Percentiles rank a stretch among this genome's conserved stretches.
These are phyloP conservation scores for Backusella tuberculispora DNA, from an alignment of 192 early-diverging fungal species.

Conservation along the genomic window DNA sequence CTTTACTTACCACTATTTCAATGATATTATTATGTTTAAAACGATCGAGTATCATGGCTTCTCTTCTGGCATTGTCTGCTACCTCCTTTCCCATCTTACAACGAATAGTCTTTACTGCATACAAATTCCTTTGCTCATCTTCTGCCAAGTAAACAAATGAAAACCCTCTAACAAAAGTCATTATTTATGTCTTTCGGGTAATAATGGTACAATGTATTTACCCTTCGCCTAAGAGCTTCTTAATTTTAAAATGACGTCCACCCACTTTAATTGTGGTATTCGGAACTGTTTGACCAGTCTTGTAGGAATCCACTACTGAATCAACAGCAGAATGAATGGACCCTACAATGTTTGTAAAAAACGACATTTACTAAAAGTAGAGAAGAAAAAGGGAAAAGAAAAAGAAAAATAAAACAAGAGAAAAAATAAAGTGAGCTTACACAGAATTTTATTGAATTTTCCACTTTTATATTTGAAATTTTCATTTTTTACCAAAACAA, in stretches of 20 bases:
- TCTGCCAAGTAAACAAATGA: constrained; percentile 65
- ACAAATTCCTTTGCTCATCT: constrained; percentile 48
- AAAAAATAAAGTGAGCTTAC: not conserved
- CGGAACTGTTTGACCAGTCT: constrained; percentile 23
- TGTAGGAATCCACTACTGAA: constrained; percentile 22
- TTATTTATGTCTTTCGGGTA: not conserved
- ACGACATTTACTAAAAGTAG: constrained; percentile 9
- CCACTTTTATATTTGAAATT: too few relatives aligned
- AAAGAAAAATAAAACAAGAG: not conserved
- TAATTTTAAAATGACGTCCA: constrained; percentile 55
- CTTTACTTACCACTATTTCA: constrained; percentile 51
- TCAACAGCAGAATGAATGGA: constrained; percentile 18
- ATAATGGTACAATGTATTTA: constrained; percentile 20
- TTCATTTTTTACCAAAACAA: too few relatives aligned
- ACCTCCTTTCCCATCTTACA: constrained; percentile 62
- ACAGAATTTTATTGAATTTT: not conserved
- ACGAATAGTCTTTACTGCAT: constrained; percentile 69
- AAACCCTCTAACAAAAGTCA: constrained; percentile 56
- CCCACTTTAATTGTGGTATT: constrained; percentile 54
- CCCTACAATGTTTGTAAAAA: constrained; percentile 12
- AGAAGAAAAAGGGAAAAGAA: not conserved
- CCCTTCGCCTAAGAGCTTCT: constrained; percentile 67
- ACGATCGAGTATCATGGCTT: constrained; percentile 62
- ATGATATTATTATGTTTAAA: constrained; percentile 69
- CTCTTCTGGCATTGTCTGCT: constrained; percentile 62